Percentiles rank a stretch among this genome's conserved stretches.
These are phyloP conservation scores for Choiromyces venosus DNA, from an alignment of 495 filamentous ascomycete species.

Conservation along the genomic window DNA sequence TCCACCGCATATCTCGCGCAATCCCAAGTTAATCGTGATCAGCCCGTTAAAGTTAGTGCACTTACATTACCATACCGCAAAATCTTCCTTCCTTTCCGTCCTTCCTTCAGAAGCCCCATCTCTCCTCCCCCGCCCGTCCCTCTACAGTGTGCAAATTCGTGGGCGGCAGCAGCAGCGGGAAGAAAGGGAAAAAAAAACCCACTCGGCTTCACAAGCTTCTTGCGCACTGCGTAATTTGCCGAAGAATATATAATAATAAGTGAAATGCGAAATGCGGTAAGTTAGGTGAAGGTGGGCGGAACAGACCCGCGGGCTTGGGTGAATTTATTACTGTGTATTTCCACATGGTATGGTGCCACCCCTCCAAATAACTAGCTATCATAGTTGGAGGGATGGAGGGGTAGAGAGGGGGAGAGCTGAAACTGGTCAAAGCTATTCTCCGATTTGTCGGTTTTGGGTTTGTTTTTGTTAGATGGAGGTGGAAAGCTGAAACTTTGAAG, in stretches of 20 bases:
- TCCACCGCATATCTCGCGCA: not conserved
- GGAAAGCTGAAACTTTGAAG: not conserved
- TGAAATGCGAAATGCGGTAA: not conserved
- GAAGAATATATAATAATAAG: not conserved
- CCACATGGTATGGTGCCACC: not conserved
- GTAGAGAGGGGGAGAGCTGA: not conserved
- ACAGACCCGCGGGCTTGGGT: not conserved
- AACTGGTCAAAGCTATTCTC: not conserved
- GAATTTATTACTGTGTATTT: not conserved
- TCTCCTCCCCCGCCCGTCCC: not conserved
- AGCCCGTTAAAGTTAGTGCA: not conserved
- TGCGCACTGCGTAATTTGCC: not conserved
- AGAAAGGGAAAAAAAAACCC: not conserved
- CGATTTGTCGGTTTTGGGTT: not conserved
- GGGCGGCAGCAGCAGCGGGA: too few relatives aligned
- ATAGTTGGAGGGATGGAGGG: too few relatives aligned
- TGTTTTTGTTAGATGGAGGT: not conserved
- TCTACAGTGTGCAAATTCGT: not conserved
- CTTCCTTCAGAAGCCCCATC: too few relatives aligned
- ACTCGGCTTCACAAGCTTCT: not conserved
- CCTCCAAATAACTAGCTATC: not conserved
- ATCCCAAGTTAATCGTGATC: not conserved
- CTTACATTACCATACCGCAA: not conserved
- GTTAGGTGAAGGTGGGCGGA: not conserved
- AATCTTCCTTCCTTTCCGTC: too few relatives aligned